Evolutionary conservation across 2,329 filamentous ascomycete species (phyloP).

Genomic region (Hypocrella siamensis): DNA sequence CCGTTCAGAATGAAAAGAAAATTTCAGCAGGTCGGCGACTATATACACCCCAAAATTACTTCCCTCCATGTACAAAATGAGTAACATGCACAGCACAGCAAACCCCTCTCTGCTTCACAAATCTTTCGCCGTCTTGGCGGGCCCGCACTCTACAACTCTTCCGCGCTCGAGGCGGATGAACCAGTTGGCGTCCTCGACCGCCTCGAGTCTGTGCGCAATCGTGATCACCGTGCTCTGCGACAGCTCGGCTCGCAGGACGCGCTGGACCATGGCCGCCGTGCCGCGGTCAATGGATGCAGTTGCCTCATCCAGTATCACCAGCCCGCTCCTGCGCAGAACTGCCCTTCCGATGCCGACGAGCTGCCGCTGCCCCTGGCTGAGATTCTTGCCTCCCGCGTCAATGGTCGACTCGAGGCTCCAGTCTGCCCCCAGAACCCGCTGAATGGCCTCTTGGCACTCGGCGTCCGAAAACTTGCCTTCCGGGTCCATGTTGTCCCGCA

Average conservation of each 20-base stretch:
- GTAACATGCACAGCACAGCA: no score
- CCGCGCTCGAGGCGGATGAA: slow-evolving; percentile 37
- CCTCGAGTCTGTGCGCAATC: slow-evolving; percentile 49
- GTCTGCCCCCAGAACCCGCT: slow-evolving; percentile 38
- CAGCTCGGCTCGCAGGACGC: slow-evolving; percentile 39
- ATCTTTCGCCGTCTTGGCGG: slow-evolving; percentile 9
- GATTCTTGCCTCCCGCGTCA: slow-evolving; percentile 43
- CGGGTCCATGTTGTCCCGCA: slow-evolving; percentile 54
- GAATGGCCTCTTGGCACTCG: slow-evolving; percentile 35
- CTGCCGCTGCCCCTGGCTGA: slow-evolving; percentile 47
- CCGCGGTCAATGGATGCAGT: slow-evolving; percentile 46
- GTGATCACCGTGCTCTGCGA: slow-evolving; percentile 44
- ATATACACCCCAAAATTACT: no score
- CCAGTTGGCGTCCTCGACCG: slow-evolving; percentile 42
- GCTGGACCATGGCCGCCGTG: slow-evolving; percentile 42
- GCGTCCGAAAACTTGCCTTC: slow-evolving; percentile 38
- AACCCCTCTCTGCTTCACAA: no score
- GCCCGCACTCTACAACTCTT: slow-evolving; percentile 31
- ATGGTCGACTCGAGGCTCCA: slow-evolving; percentile 35
- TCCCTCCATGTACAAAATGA: no score
- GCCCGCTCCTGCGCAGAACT: slow-evolving; percentile 40
- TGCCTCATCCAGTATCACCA: slow-evolving; percentile 49
- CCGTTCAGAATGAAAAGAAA: no score
- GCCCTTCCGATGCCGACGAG: slow-evolving; percentile 45
- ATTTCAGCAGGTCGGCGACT: no score